A percentile compares a stretch with the other conserved stretches of the same genome.
These are phyloP conservation scores for Iris pallida DNA, from an alignment of 116 monocot species.

Conservation along the genomic window DNA sequence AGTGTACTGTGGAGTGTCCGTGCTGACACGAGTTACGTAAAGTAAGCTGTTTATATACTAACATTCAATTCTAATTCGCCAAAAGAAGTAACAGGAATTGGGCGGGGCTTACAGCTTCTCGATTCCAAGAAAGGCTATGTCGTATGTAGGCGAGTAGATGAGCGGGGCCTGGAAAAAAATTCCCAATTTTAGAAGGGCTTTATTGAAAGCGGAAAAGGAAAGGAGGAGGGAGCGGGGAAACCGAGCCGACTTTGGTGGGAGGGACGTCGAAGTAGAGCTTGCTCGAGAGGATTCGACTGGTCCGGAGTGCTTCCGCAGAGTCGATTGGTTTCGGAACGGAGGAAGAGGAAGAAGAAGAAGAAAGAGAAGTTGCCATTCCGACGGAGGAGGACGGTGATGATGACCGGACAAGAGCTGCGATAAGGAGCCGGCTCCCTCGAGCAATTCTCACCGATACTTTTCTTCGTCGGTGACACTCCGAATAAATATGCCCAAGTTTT, in stretches of 20 bases:
- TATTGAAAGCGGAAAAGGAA: no score
- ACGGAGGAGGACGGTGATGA: no score
- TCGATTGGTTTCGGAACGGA: neutral
- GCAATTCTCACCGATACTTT: no score
- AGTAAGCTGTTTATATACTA: no score
- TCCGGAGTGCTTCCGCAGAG: conserved; percentile 21
- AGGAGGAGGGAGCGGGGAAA: no score
- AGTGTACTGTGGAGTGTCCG: no score
- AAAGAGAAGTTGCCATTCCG: conserved; percentile 12
- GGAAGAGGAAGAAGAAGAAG: neutral
- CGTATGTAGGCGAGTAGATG: conserved; percentile 68
- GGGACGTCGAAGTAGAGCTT: conserved; percentile 84
- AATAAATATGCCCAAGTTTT: no score
- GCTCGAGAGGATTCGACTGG: conserved; percentile 67
- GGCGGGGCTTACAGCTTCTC: conserved; percentile 70
- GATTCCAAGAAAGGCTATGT: conserved; percentile 77
- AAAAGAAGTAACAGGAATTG: neutral
- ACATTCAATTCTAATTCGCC: no score
- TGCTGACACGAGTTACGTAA: no score
- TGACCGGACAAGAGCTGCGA: no score
- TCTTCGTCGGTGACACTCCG: no score
- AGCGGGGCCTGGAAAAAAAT: conserved; percentile 46
- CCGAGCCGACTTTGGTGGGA: conserved; percentile 40
- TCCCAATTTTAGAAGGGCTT: neutral
- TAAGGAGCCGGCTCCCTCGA: no score